phyloP scores from a whole-genome alignment of 2,329 filamentous ascomycete species.

The Talaromyces sp. region DNA sequence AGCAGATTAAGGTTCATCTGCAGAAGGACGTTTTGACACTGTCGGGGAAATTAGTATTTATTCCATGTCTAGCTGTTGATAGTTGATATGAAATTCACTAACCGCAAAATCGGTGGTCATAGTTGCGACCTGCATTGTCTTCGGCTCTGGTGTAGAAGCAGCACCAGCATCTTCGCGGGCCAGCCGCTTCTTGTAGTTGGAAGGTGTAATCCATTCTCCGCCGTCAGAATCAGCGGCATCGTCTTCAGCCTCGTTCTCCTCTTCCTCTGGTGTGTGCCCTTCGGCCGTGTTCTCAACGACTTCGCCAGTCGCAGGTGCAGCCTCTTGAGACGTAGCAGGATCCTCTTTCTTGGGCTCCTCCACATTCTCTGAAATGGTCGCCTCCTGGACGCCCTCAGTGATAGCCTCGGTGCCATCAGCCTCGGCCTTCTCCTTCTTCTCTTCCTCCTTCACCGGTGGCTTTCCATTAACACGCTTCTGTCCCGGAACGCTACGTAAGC shows the following conservation, averaged over 20 bases:
- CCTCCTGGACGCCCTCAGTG: slow-evolving; percentile 31
- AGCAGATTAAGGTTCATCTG: slow-evolving; percentile 93
- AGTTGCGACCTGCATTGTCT: slow-evolving; percentile 80
- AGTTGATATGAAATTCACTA: slow-evolving; percentile 37
- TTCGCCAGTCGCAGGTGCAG: slow-evolving; percentile 11
- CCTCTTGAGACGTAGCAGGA: slow-evolving; percentile 11
- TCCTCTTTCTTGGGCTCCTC: slow-evolving; percentile 30
- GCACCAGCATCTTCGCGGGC: slow-evolving; percentile 61
- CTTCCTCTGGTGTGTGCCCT: slow-evolving; percentile 31
- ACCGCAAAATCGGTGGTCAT: slow-evolving; percentile 96
- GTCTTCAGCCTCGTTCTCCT: slow-evolving; percentile 31
- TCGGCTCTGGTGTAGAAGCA: slow-evolving; percentile 55
- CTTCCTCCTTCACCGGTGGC: slow-evolving; percentile 54
- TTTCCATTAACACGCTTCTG: slow-evolving; percentile 77
- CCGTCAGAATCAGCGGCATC: slow-evolving; percentile 50
- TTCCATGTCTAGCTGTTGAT: neutral
- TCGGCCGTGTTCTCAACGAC: slow-evolving; percentile 28
- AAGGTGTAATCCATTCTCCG: slow-evolving; percentile 91
- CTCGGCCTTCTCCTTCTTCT: slow-evolving; percentile 32
- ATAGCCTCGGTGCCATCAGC: slow-evolving; percentile 32
- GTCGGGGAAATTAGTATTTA: slow-evolving; percentile 9
- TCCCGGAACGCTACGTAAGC: slow-evolving; percentile 74
- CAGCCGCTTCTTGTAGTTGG: slow-evolving; percentile 85
- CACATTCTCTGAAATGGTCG: slow-evolving; percentile 29
- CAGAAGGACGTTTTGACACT: slow-evolving; percentile 81